Evolutionary conservation across 169 alveolate species (phyloP), one percentile per base, ranked within the genome.

Genomic region (Plasmodium gaboni): DNA sequence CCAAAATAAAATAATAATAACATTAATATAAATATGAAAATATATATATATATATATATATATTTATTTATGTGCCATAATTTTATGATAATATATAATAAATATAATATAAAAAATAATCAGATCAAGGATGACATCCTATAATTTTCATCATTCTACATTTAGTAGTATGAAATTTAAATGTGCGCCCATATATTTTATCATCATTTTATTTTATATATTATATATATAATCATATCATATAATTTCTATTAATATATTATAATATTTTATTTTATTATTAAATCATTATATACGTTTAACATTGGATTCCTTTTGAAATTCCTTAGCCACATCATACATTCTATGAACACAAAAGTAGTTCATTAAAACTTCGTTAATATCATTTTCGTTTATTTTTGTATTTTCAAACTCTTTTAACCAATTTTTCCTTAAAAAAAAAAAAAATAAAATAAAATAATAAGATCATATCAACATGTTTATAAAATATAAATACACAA

Each of bases 91-190:
- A 53, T 28, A 15, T 53, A 53, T 38, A 38, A 38, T 38, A 5
- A 38, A 38, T 38, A 38, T 38, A 38, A 38, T 38, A n/a, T 51
- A 65, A 67, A 80, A 80, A 80, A 80, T 65, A 67, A 80, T 80
- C 90, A 80, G 90, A 44, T 80, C 90, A 80, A 80, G 90, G 90
- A 80, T 80, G 90, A 80, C 90, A 59, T 38, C 46, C 46, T 38
- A 38, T 19, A 1, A 53, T 59, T 80, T 57, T 80, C 90, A 80
- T 65, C 90, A 80, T 80, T 65, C 90, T 80, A 80, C 90, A 26
- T 80, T 38, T 38, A 17, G 83, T 80, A 80, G 90, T 80, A 67
- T 48, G 90, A 80, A 67, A 32, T 53, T 53, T 24, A 51, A 67
- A 26, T 65, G 60, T 67, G 90, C 90, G 90, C 90, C 15, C 32